These are phyloP conservation scores for Monosporascus sp. DNA, from an alignment of 2,329 filamentous ascomycete genomes.

Conservation along the genomic window DNA sequence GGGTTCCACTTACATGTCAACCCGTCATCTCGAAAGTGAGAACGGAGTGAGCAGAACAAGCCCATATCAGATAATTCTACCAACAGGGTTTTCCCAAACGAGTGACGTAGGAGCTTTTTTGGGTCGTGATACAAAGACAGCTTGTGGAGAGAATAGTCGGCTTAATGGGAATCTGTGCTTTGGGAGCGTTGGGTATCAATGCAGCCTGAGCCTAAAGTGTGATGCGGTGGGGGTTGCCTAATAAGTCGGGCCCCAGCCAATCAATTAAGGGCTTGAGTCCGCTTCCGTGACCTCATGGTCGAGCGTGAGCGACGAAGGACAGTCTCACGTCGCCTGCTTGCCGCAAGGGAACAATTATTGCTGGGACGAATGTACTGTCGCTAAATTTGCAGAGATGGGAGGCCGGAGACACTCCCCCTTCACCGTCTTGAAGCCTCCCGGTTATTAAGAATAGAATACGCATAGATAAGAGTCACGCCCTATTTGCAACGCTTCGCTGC, in stretches of 20 bases:
- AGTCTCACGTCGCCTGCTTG: background rate
- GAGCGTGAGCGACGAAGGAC: background rate
- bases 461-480: background rate
- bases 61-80: constrained; percentile 3
- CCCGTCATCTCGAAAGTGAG: background rate
- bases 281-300: constrained; percentile 15
- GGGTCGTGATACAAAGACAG: background rate
- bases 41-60: background rate
- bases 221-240: constrained; percentile 24
- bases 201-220: constrained; percentile 33
- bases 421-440: background rate
- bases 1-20: background rate
- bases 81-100: constrained; percentile 6
- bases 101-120: background rate
- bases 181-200: constrained; percentile 39
- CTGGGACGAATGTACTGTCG: background rate
- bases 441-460: background rate
- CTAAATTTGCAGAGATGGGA: background rate
- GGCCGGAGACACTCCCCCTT: background rate
- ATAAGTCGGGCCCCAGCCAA: constrained; percentile 21
- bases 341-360: background rate
- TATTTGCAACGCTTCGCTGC: background rate
- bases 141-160: background rate
- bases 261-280: constrained; percentile 15
- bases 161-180: constrained; percentile 14